phyloP scores from a whole-genome alignment of 1,284 basidiomycete genomes.

The Puccinia novopanici region DNA sequence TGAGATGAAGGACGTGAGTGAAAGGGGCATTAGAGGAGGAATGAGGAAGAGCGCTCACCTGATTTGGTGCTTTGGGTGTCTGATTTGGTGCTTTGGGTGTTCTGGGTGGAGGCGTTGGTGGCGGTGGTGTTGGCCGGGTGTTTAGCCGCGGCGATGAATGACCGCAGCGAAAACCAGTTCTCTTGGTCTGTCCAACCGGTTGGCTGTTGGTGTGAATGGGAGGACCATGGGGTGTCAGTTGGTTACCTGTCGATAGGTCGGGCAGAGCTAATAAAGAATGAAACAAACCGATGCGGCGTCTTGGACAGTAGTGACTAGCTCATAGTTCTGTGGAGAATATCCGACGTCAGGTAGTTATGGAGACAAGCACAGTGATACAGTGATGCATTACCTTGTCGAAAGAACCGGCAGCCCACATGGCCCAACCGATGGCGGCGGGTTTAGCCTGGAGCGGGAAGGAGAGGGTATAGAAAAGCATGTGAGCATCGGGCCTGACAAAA shows the following conservation, averaged over 20 bases:
- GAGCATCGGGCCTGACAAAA: not conserved
- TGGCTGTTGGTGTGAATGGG: not conserved
- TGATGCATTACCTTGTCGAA: not conserved
- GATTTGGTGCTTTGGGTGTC: too few relatives aligned
- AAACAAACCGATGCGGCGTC: conserved; percentile 10
- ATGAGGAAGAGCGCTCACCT: too few relatives aligned
- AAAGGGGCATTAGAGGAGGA: too few relatives aligned
- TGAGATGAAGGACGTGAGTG: too few relatives aligned
- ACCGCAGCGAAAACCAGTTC: conserved; percentile 11
- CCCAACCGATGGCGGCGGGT: not conserved
- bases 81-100: too few relatives aligned
- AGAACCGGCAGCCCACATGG: conserved; percentile 36
- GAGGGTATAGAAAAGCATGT: not conserved
- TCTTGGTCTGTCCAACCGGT: conserved; percentile 3
- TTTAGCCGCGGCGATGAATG: not conserved
- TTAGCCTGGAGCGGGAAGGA: not conserved
- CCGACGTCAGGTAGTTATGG: not conserved
- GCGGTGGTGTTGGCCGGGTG: not conserved
- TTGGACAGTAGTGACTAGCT: conserved; percentile 6
- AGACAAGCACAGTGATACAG: too few relatives aligned
- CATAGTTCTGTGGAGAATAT: not conserved
- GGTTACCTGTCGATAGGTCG: not conserved
- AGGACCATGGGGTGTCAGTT: not conserved
- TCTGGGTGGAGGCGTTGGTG: too few relatives aligned
- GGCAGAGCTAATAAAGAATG: not conserved